Percentiles rank a stretch among this genome's conserved stretches.
Evolutionary conservation across 352 stramenopile species (phyloP).

Genomic region (Phytophthora vignae): DNA sequence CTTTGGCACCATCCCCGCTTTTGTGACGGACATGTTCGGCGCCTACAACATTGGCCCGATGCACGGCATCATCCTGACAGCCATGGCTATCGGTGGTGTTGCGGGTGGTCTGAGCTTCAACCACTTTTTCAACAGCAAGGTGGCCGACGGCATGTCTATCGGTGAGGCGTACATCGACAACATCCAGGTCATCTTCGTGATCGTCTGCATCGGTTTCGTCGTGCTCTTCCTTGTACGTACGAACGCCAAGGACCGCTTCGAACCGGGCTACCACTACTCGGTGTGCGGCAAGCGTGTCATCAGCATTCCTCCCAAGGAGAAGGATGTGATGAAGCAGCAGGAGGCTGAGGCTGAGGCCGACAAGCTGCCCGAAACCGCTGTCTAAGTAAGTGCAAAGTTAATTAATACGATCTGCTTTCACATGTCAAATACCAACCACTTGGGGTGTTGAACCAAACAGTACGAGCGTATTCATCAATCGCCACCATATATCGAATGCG

Average conservation of each 20-base stretch:
- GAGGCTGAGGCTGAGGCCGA: constrained; percentile 21
- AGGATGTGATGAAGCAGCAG: constrained; percentile 34
- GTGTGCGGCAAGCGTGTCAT: constrained; percentile 68
- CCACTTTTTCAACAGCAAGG: constrained; percentile 49
- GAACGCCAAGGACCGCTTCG: constrained; percentile 71
- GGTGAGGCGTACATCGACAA: constrained; percentile 77
- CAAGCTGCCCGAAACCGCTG: constrained; percentile 28
- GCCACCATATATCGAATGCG: not conserved
- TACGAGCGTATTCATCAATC: not conserved
- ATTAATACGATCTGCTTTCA: constrained; percentile 26
- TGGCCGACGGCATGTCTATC: constrained; percentile 48
- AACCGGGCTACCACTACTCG: constrained; percentile 73
- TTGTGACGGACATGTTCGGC: constrained; percentile 88
- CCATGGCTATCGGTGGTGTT: constrained; percentile 78
- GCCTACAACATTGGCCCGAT: constrained; percentile 78
- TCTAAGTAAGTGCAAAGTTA: constrained; percentile 48
- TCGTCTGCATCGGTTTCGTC: constrained; percentile 67
- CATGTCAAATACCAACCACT: not conserved
- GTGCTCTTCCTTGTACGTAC: constrained; percentile 76
- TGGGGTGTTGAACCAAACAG: not conserved
- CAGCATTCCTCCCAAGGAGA: constrained; percentile 65
- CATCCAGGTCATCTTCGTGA: constrained; percentile 76
- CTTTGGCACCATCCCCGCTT: constrained; percentile 76
- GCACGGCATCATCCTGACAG: constrained; percentile 65
- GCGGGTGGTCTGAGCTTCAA: constrained; percentile 84